Conservation (phyloP, 2,329 filamentous ascomycete genomes). For the Rutstroemia sp. region DNA sequence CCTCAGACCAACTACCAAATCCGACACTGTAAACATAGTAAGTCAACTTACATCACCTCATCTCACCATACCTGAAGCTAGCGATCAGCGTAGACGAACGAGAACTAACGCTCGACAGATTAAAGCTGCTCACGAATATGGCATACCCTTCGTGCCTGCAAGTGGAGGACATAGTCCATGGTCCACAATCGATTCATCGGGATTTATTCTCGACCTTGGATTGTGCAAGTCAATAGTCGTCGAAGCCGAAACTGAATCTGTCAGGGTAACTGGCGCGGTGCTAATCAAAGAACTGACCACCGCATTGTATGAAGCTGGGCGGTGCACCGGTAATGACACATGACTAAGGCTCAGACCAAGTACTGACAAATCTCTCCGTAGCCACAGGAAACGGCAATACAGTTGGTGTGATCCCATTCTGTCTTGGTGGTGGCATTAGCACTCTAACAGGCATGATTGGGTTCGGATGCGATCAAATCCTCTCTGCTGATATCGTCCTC, state of each 20-base stretch:
- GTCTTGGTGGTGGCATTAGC: background rate
- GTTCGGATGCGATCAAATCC: background rate
- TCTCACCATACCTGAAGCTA: too few species aligned
- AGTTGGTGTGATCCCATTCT: background rate
- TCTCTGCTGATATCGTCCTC: background rate
- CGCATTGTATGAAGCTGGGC: background rate
- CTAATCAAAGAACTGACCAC: background rate
- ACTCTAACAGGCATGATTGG: background rate
- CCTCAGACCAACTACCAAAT: background rate
- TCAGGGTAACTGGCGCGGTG: background rate
- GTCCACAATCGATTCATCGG: slow-evolving; percentile 19
- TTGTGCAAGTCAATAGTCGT: slow-evolving; percentile 11
- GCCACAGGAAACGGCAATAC: background rate
- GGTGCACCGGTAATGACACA: background rate
- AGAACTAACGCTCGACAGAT: background rate
- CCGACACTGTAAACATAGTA: background rate
- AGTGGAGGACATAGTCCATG: slow-evolving; percentile 24
- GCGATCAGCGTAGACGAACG: background rate
- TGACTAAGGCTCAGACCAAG: background rate
- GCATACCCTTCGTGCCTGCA: slow-evolving; percentile 21
- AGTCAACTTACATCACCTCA: background rate
- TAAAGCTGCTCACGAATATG: background rate
- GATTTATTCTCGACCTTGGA: slow-evolving; percentile 23
- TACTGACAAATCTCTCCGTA: background rate
- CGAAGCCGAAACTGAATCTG: background rate